Base-by-base conservation (phyloP, 176 grass and related monocot genomes). In the Bolboschoenus planiculmis region DNA sequence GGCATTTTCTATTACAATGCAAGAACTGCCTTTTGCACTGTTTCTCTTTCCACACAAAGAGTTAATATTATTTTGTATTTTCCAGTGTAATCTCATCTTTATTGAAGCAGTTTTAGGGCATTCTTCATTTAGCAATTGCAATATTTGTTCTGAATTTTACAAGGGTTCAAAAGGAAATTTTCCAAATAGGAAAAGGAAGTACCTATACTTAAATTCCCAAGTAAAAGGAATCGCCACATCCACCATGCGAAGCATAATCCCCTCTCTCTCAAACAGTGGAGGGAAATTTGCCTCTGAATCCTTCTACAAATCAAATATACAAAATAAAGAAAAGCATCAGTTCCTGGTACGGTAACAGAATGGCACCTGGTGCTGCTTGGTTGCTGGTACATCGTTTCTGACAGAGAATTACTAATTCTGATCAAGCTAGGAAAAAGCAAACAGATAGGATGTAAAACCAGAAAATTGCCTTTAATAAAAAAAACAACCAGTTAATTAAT, bases 121-220 rank as follows among this genome's bases (percentile, higher is more conserved):
- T 58, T 57, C 24, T 58, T 58, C 5, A 39, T 58, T 5, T 59
- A 39, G 7, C 10, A 80, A 13, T 0, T 26, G 7, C 13, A 37
- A 23, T 24, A 56, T 36, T 14, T 36, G 26, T 39, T 46, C 5
- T 53, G 23, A 79, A 18, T 20, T 39, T 55, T 80, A 39, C 10
- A 55, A 18, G 46, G 47, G 2, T 30, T 2, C 75, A 60, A 30
- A 58, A 61, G 20, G 34, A 60, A 82, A 33, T 47, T 60, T 13
- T 59, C 15, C 31, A 33, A 1, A 11, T 24, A n/a, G 5, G 55
- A 30, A 63, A 34, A 66, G 84, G 48, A 86, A 11, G 50, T 83
- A 94, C 96, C 90, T 93, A 87, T 90, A 98, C 81, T 95, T 98
- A 72, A 98, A 95, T 63, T 90, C 92, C 95, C 95, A 95, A 82